Evolutionary conservation across 2,329 filamentous ascomycete genomes (phyloP).

Genomic region (Achaetomium macrosporum): DNA sequence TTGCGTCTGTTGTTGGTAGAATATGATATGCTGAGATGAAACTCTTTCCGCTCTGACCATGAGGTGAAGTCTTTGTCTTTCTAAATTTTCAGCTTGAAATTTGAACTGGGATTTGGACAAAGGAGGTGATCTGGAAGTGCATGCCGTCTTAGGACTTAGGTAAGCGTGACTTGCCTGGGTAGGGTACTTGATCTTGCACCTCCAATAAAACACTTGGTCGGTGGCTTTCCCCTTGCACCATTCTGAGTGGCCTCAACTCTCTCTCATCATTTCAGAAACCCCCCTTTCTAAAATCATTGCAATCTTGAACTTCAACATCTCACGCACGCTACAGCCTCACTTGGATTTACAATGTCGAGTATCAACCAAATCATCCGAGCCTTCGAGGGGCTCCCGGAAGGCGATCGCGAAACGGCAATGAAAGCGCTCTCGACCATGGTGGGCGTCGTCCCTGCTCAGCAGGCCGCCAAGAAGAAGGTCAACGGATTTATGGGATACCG

Average conservation of each 20-base stretch:
- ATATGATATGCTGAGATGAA: background rate
- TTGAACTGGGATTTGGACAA: background rate
- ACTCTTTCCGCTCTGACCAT: no score
- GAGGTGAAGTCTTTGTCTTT: background rate
- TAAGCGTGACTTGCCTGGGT: constrained; percentile 3
- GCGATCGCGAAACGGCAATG: constrained; percentile 2
- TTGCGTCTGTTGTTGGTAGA: background rate
- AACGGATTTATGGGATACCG: constrained; percentile 28
- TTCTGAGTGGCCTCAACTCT: background rate
- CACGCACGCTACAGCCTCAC: background rate
- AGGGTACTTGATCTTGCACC: background rate
- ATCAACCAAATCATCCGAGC: constrained; percentile 16
- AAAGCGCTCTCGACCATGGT: constrained; percentile 5
- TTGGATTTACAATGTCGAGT: constrained; percentile 7
- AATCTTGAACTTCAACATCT: background rate
- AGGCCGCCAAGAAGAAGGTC: constrained; percentile 22
- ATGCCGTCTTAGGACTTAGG: constrained; percentile 2
- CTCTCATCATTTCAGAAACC: background rate
- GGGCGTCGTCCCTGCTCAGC: constrained; percentile 3
- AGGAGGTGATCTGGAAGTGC: background rate
- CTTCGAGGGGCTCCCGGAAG: constrained; percentile 14
- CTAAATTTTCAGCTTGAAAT: background rate
- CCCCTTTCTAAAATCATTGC: background rate
- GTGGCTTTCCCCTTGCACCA: background rate
- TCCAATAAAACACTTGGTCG: background rate